Base-by-base conservation (phyloP, 257 asterid genomes). In the Plectranthus barbatus region DNA sequence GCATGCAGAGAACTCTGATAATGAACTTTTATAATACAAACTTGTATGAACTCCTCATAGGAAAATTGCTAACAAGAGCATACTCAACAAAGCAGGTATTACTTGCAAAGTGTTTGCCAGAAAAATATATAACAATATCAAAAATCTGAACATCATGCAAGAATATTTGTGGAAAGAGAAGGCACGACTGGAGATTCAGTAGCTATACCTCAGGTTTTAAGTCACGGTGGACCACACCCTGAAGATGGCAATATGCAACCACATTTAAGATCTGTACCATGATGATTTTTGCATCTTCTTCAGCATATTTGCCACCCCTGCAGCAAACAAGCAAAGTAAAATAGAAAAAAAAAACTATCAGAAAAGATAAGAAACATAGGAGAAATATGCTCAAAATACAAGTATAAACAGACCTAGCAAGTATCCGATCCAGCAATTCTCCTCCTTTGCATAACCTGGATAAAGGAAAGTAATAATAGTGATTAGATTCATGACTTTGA, bases 361-460 rank as follows among this genome's bases (percentile, higher is more conserved):
- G 19, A 18, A 64, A 21, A 63, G 41, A 21, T n/a, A 45, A 39
- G 69, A 60, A 54, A 29, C 53, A 55, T 14, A 7, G 41, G n/a
- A 29, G 20, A 40, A 17, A 8, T 11, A n/a, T 55, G 48, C 58
- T n/a, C 15, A 67, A 53, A 17, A 50, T 8, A 59, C 13, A 46
- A 50, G 29, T 31, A 20, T 14, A 31, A 47, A 47, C 24, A 19
- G 56, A 81, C 95, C 87, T 90, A 31, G 91, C 73, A 70, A 90
- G 95, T 64, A 90, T 85, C 44, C 86, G 73, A 67, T 90, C 95
- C 61, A 87, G 67, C 62, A 90, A 65, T 62, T 90, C 97, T 62
- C 97, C 97, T 44, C 96, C 97, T 74, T 72, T 73, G 75, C 97
- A 90, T 73, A 90, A 77, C 79, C 95, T 90, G 88, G 31, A 47